phyloP scores from a whole-genome alignment of 805 yeast genomes.

The Metschnikowia arizonensis region DNA sequence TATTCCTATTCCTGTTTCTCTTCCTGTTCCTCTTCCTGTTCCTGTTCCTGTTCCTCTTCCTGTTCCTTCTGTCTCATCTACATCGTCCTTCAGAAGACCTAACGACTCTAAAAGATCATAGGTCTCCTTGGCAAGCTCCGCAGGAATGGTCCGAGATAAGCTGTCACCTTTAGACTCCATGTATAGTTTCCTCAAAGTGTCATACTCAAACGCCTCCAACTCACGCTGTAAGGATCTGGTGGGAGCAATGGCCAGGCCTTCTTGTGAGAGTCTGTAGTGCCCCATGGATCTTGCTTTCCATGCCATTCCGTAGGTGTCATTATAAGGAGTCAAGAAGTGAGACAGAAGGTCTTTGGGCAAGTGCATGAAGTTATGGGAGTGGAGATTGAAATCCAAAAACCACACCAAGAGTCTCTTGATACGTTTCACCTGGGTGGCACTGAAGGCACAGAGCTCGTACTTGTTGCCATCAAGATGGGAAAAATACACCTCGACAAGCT shows the following conservation, averaged over 20 bases:
- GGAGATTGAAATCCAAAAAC: constrained; percentile 34
- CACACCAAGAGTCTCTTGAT: constrained; percentile 38
- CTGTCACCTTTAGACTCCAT: constrained; percentile 1
- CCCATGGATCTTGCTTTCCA: constrained; percentile 29
- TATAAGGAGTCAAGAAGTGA: constrained; percentile 22
- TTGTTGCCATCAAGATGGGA: constrained; percentile 22
- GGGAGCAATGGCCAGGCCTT: not conserved
- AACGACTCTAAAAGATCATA: constrained; percentile 8
- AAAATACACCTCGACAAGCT: constrained; percentile 34
- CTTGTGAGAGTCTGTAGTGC: constrained; percentile 14
- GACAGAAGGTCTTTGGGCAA: constrained; percentile 14
- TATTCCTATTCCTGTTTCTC: no score
- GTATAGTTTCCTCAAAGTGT: not conserved
- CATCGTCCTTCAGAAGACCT: constrained; percentile 5
- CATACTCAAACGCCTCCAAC: constrained; percentile 10
- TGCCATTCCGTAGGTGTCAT: constrained; percentile 28
- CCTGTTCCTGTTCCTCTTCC: no score
- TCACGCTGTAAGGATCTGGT: constrained; percentile 9
- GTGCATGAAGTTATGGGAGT: constrained; percentile 18
- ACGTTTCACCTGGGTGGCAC: constrained; percentile 27
- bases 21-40: no score
- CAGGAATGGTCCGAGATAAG: constrained; percentile 3
- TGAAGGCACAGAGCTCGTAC: constrained; percentile 31
- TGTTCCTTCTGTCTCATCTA: not conserved
- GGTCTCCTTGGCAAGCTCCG: constrained; percentile 4